Base-by-base conservation (phyloP, 1,284 basidiomycete genomes). In the Marasmius fiardii region DNA sequence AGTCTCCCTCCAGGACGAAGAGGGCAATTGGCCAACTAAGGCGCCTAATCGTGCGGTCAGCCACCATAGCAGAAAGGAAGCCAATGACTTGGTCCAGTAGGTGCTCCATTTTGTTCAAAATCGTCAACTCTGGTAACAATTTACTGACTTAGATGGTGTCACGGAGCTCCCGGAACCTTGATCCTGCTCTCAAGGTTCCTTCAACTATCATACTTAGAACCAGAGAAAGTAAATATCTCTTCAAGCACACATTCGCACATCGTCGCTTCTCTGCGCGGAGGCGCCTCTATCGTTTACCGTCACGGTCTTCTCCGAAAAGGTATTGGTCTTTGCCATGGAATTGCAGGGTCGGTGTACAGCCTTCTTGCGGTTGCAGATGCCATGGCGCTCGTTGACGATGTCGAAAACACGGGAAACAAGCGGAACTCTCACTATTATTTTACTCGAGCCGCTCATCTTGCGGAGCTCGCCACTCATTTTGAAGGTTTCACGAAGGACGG, bases 311-410 rank as follows among this genome's bases (percentile, higher is more conserved):
- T 83, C 16, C 71, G 71, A 3, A 83, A 84, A 64, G 82, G 82
- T 21, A 65, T 82, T 16, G 81, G 82, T 0, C 68, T 83, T 14
- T 85, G 82, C 62, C 81, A 85, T 61, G 82, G 82, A 5, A 73
- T 79, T 7, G 77, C 72, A 11, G 81, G 81, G 4, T 76, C 68
- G 35, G 74, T 82, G 8, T 82, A 75, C 57, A 75, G 79, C 2
- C 71, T 83, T 7, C 71, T 84, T 24, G 72, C 77, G 1, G 74
- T 72, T 3, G 74, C 79, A 0, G 66, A 71, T 48, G 69, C 65
- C 0, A 52, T 75, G 11, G 73, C 51, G 35, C 5, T 50, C n/a
- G 33, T 8, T 24, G n/a, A 16, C 16, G 26, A 28, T 28, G 44
- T 23, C 52, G 51, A 21, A 41, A n/a, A 23, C 14, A 16, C 28